Evolutionary conservation across 2,329 filamentous ascomycete genomes (phyloP), one percentile per base, ranked within the genome.

Genomic region (Polychaeton citri): DNA sequence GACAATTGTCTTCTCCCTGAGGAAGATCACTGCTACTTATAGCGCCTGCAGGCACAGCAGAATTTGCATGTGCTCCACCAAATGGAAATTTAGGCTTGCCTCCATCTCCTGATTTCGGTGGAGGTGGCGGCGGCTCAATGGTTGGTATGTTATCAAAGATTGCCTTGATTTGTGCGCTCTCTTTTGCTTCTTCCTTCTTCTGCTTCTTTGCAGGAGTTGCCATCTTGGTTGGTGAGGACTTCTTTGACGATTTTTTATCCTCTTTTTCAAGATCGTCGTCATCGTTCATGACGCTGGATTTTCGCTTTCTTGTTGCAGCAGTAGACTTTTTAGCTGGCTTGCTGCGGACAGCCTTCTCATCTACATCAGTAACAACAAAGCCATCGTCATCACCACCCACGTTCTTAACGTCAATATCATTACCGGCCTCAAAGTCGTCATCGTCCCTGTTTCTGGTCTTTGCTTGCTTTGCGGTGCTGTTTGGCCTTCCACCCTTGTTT

Each of bases 131-230:
- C 16, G 90, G 71, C 39, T 79, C 69, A 30, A 98, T 74, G 1
- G 76, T 83, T 4, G 85, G 82, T 40, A 98, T 88, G 47, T 77
- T 84, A 53, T 93, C 79, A 20, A 96, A 72, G 32, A 98, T 95
- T 33, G 79, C 76, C 56, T 93, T 77, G 15, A 93, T 76, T 16
- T 74, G 71, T 12, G 79, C 69, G 50, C 76, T 78, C 50, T 92
- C 85, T 2, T 71, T 60, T 5, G 68, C 66, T 3, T 75, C 72
- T 3, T 72, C 67, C 55, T 85, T 82, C 57, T 82, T 81, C 8
- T 71, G 62, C 48, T 65, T 65, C 40, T 63, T 65, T 3, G 72
- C 64, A 43, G 72, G 71, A 19, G 50, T 34, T 15, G 72, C 63
- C 44, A 74, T 79, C 50, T 51, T 55, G 18, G 45, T 39, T 5